Evolutionary conservation across 2,329 filamentous ascomycete species (phyloP).

Genomic region (Podosphaera fusca): DNA sequence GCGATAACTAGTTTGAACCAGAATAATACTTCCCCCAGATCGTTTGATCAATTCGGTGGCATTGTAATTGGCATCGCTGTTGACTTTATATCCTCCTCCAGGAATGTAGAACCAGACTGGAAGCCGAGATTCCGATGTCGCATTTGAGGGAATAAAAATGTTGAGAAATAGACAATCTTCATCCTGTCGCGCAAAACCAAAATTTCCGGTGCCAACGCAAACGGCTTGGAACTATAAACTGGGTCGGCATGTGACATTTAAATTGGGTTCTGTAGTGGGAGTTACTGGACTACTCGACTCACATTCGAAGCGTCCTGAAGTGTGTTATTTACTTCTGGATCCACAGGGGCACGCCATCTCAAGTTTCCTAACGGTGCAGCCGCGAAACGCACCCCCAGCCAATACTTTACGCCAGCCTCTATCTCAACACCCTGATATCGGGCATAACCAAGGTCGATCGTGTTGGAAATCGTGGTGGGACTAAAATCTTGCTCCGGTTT

Average conservation of each 20-base stretch:
- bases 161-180: constrained; percentile 18
- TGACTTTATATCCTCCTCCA: constrained; percentile 21
- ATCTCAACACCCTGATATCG: constrained; percentile 35
- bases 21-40: constrained; percentile 16
- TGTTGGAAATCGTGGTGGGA: not conserved
- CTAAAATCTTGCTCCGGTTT: not conserved
- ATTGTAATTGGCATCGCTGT: constrained; percentile 19
- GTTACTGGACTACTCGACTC: not conserved
- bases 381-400: constrained; percentile 56
- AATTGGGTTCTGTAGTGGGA: not conserved
- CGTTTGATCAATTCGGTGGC: constrained; percentile 21
- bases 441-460: constrained; percentile 40
- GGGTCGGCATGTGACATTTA: not conserved
- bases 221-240: not conserved
- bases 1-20: constrained; percentile 24
- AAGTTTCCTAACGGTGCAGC: constrained; percentile 40
- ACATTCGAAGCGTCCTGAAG: not conserved
- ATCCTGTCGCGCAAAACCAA: not conserved
- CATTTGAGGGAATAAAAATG: constrained; percentile 10
- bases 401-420: constrained; percentile 37
- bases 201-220: not conserved
- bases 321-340: constrained; percentile 22
- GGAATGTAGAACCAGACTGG: constrained; percentile 22
- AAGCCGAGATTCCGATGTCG: constrained; percentile 10
- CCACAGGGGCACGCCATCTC: constrained; percentile 43